Base-by-base conservation (phyloP, 78 protist species). In the Planoprotostelium fungivorum region DNA sequence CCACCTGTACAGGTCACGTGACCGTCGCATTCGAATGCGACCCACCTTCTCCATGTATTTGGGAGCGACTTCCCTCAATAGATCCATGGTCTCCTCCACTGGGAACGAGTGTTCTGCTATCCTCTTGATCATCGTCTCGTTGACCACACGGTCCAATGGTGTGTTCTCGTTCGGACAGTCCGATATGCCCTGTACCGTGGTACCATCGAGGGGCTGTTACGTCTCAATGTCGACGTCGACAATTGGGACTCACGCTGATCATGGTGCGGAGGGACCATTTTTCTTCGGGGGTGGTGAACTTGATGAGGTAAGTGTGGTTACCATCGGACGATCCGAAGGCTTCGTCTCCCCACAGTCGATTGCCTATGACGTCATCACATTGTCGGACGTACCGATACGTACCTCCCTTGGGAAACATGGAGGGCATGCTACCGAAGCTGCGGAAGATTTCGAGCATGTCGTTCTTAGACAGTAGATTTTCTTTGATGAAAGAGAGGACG, bases 401-500 rank as follows among this genome's bases (percentile, higher is more conserved):
- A 36, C 89, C 83, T 87, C 36, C 87, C 83, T 84, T 88, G 36
- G 91, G 91, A 1, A 89, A 36, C 91, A 89, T 1, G 73, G 91
- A 38, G 28, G 28, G 39, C 29, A 83, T 28, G 34, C 83, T 36
- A 23, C 25, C 1, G 35, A 34, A 89, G 36, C 84, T 36, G 0
- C 87, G 0, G 28, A 89, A 83, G 23, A 89, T 25, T 1, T 84
- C 83, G 34, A 34, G 87, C 83, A 85, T 34, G 1, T 89, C 83
- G 63, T 36, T 28, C 28, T 83, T 35, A 1, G 87, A 83, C 28
- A 89, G 34, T 1, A 89, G 25, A 28, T 23, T 84, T 36, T 84
- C 38, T 29, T 36, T 87, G 83, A 89, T 29, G 84, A 84, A 83
- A 29, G 1, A 1, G 29, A 5, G 16, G 37, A 89, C 25, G 23